Percentiles rank a stretch among this genome's conserved stretches.
phyloP scores from a whole-genome alignment of 768 basidiomycete genomes.

The Lyophyllum shimeji region DNA sequence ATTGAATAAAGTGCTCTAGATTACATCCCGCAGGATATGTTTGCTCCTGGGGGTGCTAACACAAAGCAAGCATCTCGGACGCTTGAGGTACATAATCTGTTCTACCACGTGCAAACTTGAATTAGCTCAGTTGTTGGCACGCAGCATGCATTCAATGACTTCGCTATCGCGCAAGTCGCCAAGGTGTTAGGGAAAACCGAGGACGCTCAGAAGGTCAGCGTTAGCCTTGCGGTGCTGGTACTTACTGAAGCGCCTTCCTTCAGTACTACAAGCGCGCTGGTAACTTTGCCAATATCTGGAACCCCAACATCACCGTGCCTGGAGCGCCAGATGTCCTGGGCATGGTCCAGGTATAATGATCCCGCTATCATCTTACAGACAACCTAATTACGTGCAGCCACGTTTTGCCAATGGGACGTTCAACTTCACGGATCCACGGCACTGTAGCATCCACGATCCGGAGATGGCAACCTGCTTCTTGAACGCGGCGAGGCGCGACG shows the following conservation, averaged over 20 bases:
- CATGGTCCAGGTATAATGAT: constrained; percentile 51
- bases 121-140: not conserved
- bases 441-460: constrained; percentile 66
- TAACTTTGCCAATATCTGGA: constrained; percentile 63
- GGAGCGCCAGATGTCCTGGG: constrained; percentile 46
- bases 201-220: constrained; percentile 53
- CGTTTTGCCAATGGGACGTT: constrained; percentile 56
- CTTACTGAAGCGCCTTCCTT: no score
- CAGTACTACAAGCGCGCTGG: constrained; percentile 55
- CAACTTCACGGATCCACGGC: constrained; percentile 65
- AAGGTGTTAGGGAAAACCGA: constrained; percentile 47
- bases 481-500: constrained; percentile 53
- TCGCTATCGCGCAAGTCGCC: constrained; percentile 63
- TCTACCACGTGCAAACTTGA: not conserved
- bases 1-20: constrained; percentile 23
- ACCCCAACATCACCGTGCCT: constrained; percentile 52
- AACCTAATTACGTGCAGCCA: constrained; percentile 32
- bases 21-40: constrained; percentile 40
- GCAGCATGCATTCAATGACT: constrained; percentile 65
- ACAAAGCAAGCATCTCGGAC: constrained; percentile 64
- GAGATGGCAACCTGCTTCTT: constrained; percentile 57
- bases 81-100: constrained; percentile 42
- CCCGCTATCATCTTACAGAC: not conserved
- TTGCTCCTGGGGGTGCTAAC: constrained; percentile 50
- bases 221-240: not conserved